These are phyloP conservation scores for Sanghuangporus baumii DNA, from an alignment of 1,284 basidiomycete species.

Conservation along the genomic window DNA sequence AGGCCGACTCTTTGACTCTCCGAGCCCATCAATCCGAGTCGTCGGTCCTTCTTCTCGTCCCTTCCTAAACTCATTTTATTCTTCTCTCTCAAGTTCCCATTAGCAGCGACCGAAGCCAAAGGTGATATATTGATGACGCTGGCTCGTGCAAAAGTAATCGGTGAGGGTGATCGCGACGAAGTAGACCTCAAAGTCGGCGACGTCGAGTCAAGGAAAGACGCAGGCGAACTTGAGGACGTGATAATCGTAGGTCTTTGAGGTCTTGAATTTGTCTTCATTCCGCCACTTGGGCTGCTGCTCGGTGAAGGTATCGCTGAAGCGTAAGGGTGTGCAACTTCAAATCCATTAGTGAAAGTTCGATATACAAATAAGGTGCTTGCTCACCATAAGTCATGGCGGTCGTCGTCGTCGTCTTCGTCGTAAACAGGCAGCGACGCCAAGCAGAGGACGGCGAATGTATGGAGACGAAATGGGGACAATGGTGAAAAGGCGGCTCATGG, in stretches of 20 bases:
- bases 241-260: neutral
- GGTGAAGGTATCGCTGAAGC: neutral
- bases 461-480: neutral
- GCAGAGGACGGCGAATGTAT: neutral
- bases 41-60: constrained; percentile 5
- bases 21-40: neutral
- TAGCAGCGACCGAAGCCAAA: neutral
- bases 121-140: neutral
- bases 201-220: constrained; percentile 1
- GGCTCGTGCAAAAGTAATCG: constrained; percentile 3
- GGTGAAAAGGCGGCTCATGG: neutral
- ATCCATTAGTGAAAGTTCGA: neutral
- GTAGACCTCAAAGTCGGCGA: neutral
- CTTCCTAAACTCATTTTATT: neutral
- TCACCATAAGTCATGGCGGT: neutral
- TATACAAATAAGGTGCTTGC: neutral
- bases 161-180: neutral
- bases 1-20: neutral
- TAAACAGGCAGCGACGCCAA: neutral
- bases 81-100: neutral
- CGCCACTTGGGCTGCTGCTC: neutral
- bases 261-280: neutral
- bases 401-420: neutral
- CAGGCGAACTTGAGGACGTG: neutral
- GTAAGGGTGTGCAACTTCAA: constrained; percentile 9